Percentiles rank a stretch among this genome's conserved stretches.
Conservation (phyloP, 305 asterid species). For the Andrographis paniculata region DNA sequence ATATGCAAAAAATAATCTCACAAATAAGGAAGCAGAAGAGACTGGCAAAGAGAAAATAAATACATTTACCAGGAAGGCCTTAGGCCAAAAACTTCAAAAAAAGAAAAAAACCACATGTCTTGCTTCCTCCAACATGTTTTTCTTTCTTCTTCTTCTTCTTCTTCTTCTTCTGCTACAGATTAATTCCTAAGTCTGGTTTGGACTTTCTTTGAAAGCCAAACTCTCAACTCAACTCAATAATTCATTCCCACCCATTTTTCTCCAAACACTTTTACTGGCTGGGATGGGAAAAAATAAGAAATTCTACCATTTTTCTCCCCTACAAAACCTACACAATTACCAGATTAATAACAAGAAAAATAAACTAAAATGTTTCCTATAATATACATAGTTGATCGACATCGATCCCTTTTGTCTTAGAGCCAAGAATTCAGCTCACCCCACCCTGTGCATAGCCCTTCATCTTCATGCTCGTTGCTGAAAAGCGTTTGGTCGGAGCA, state of each 20-base stretch:
- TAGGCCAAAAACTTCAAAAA: conserved; percentile 29
- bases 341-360: conserved; percentile 12
- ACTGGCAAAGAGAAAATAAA: not conserved
- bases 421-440: conserved; percentile 77
- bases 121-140: conserved; percentile 1
- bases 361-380: conserved; percentile 32
- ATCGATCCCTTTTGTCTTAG: conserved; percentile 17
- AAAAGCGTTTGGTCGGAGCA: conserved; percentile 90
- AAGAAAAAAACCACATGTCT: too few species aligned
- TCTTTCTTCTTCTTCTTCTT: not conserved
- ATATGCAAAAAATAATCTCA: too few species aligned
- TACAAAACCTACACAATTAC: conserved; percentile 25
- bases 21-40: not conserved
- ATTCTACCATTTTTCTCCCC: too few species aligned
- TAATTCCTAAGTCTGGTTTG: conserved; percentile 11
- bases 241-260: conserved; percentile 33
- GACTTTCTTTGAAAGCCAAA: conserved; percentile 58
- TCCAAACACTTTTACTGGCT: conserved; percentile 19
- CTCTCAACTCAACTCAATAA: conserved; percentile 18
- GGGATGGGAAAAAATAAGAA: conserved; percentile 25
- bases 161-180: not conserved
- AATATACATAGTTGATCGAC: conserved; percentile 28
- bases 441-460: conserved; percentile 95
- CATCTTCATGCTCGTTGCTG: conserved; percentile 73
- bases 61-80: conserved; percentile 15